Evolutionary conservation across 163 green algal genomes (phyloP), one percentile per base, ranked within the genome.

Genomic region (Chlorella variabilis): DNA sequence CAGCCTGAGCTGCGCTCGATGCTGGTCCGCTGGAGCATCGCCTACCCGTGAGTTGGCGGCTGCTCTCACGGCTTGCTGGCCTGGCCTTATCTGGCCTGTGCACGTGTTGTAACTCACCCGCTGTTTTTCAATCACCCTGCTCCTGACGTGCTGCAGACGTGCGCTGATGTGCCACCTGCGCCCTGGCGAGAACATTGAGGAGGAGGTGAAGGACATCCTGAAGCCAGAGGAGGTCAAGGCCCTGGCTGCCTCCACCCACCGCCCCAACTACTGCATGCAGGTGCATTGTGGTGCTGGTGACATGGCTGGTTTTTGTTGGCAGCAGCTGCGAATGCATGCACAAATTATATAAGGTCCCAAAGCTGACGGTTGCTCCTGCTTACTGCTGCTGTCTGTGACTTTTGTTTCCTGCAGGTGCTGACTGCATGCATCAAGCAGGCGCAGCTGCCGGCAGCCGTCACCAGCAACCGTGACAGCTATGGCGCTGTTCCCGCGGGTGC

Each of bases 1-100:
- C 51, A 84, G 74, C 45, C 49, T 8, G 77, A 83, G 51, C 70
- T 83, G 65, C 39, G 56, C 21, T 73, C 56, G 20, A 86, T 93
- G 83, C 70, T 94, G 51, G 79, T 74, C 20, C 86, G 93, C 42
- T 96, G 92, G 93, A 87, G 77, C 21, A 84, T 91, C n/a, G 89
- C 91, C 1, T 91, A 93, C 75, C 75, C 83, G 11, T 85, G 65
- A n/a, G 68, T 31, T 17, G 18, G 23, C 2, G 18, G 36, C 54
- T n/a, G 18, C 36, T 2, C 29, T 29, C 4, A 4, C 31, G 45
- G 2, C 34, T 9, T 7, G 33, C 58, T 27, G 42, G 2, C 33
- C 8, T 6, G 29, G n/a, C 31, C 63, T 25, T n/a, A 27, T 27
- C 17, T 39, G 63, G 7, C 2, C 17, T 42, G 23, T 78, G 63